A percentile compares a stretch with the other conserved stretches of the same genome.
Evolutionary conservation across 805 yeast species (phyloP).

Genomic region (Pichia paraexigua): DNA sequence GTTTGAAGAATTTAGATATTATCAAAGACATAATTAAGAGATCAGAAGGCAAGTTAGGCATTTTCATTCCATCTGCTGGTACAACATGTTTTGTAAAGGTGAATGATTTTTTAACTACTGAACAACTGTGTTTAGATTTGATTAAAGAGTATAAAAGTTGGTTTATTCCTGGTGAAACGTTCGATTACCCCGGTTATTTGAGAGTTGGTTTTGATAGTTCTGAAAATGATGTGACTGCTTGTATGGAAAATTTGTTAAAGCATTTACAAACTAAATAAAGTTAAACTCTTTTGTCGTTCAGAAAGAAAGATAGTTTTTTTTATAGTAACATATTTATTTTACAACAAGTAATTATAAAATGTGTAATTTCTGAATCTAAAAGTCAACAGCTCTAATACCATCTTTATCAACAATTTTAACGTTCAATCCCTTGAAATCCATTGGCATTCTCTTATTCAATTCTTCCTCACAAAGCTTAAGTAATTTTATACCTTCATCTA

Average conservation of each 20-base stretch:
- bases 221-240: background rate
- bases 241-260: background rate
- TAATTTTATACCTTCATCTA: constrained; percentile 72
- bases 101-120: background rate
- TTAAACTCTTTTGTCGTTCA: too few species aligned
- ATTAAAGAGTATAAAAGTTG: background rate
- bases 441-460: constrained; percentile 76
- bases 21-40: background rate
- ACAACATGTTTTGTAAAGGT: background rate
- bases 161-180: background rate
- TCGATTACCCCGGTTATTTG: background rate
- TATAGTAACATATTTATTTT: background rate
- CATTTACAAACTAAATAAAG: constrained; percentile 20
- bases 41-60: background rate
- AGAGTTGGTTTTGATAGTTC: background rate
- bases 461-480: constrained; percentile 70
- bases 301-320: too few species aligned
- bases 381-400: constrained; percentile 25
- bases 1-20: background rate
- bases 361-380: background rate
- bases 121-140: background rate
- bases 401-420: constrained; percentile 29
- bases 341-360: background rate
- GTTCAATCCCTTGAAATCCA: constrained; percentile 78
- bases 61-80: background rate